Evolutionary conservation across 805 yeast species (phyloP), one percentile per base, ranked within the genome.

Genomic region (Cyberlindnera lachancei): DNA sequence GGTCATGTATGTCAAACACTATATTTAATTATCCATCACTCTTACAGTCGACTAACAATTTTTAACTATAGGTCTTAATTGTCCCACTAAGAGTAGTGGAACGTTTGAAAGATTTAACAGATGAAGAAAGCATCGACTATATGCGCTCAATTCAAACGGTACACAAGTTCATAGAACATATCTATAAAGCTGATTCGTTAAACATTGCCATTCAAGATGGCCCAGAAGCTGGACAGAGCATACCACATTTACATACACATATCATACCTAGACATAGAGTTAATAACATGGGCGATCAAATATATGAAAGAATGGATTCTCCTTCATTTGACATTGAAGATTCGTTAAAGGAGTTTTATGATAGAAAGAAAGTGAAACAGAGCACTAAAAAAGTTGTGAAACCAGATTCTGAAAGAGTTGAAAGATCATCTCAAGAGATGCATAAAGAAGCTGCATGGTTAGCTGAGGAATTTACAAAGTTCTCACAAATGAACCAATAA

Each of bases 191-290:
- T 3, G 94, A 88, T 45, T 66, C 95, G 1, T 51, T 87, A 38
- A 94, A 94, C 52, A 69, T 92, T 24, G 90, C 96, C 9, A 85
- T 94, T 37, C 99, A 92, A 55, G 99, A 92, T 53, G 98, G 98
- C 0, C 83, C 87, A 0, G 86, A 86, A 30, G 90, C 96, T 1
- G 98, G 98, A 4, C 98, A 92, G 53, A 74, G 88, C n/a, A 79
- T 92, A 3, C 95, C 96, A 5, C 98, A 92, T 57, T 67, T 90
- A 18, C 98, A 92, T 55, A 81, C 95, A 15, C 99, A 92, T 54
- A 60, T 92, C 14, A 87, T 92, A 15, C 99, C 99, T 6, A 67
- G 99, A 25, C 76, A 69, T 52, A 65, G 63, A 31, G 42, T 55
- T 10, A 55, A 66, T 28, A 79, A 76, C 37, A 57, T 74, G 29